Percentiles rank a stretch among this genome's conserved stretches.
Conservation (phyloP, 495 filamentous ascomycete genomes). For the Lepidopterella palustris region DNA sequence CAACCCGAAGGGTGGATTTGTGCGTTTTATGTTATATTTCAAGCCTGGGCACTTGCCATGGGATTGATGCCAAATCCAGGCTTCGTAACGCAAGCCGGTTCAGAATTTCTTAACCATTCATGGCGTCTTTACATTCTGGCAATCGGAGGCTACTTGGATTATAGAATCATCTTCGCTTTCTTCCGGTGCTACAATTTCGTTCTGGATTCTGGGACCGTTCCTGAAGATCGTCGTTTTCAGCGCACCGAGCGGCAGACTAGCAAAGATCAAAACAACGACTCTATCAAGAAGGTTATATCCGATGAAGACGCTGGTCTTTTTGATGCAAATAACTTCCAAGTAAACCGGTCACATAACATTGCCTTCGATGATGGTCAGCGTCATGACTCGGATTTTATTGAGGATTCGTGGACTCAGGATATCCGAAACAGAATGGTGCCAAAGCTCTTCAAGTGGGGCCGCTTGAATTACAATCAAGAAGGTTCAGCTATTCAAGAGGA, state of each 20-base stretch:
- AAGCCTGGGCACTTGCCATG: slow-evolving; percentile 8
- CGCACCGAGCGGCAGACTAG: not conserved
- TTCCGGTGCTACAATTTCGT: slow-evolving; percentile 8
- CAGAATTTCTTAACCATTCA: not conserved
- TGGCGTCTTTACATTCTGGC: not conserved
- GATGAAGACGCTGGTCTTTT: not conserved
- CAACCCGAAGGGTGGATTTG: not conserved
- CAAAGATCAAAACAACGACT: not conserved
- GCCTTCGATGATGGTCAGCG: not conserved
- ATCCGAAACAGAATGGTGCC: not conserved
- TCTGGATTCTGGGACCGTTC: not conserved
- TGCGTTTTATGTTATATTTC: not conserved
- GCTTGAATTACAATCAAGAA: not conserved
- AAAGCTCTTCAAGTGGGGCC: not conserved
- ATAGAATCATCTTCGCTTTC: slow-evolving; percentile 5
- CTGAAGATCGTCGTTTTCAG: not conserved
- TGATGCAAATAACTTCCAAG: not conserved
- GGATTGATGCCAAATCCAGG: not conserved
- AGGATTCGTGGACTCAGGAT: not conserved
- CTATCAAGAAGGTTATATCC: not conserved
- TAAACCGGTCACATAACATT: not conserved
- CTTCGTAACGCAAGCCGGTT: not conserved
- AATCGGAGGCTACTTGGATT: not conserved
- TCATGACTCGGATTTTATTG: not conserved
- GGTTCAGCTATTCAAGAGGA: not conserved